Evolutionary conservation across 345 rosid species (phyloP).

Genomic region (Syzygium aqueum): DNA sequence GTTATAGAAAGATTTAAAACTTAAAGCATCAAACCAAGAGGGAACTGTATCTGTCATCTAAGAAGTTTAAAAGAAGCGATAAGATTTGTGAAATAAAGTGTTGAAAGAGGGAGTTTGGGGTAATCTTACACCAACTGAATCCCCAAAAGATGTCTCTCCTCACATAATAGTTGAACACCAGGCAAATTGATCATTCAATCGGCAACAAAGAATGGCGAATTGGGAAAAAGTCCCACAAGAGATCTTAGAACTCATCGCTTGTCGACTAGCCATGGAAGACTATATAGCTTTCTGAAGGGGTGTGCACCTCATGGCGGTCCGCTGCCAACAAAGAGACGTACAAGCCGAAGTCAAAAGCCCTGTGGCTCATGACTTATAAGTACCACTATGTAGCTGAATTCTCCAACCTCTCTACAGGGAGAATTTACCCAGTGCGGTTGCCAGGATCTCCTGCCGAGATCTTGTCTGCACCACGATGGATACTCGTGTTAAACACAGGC

Average conservation of each 20-base stretch:
- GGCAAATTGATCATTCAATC: background rate
- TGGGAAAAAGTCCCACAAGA: background rate
- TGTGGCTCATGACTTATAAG: background rate
- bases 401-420: background rate
- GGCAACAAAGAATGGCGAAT: background rate
- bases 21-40: background rate
- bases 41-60: background rate
- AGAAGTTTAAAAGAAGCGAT: no score
- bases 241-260: background rate
- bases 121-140: background rate
- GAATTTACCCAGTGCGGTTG: background rate
- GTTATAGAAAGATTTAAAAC: background rate
- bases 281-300: background rate
- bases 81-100: background rate
- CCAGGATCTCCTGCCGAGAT: fast-evolving
- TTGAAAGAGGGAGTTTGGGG: background rate
- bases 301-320: background rate
- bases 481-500: background rate
- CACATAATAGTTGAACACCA: background rate
- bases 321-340: background rate
- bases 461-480: background rate
- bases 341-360: background rate
- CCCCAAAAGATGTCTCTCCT: background rate
- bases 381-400: background rate
- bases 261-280: background rate